Base-by-base conservation (phyloP, 2,329 filamentous ascomycete genomes). In the Stemphylium vesicarium region DNA sequence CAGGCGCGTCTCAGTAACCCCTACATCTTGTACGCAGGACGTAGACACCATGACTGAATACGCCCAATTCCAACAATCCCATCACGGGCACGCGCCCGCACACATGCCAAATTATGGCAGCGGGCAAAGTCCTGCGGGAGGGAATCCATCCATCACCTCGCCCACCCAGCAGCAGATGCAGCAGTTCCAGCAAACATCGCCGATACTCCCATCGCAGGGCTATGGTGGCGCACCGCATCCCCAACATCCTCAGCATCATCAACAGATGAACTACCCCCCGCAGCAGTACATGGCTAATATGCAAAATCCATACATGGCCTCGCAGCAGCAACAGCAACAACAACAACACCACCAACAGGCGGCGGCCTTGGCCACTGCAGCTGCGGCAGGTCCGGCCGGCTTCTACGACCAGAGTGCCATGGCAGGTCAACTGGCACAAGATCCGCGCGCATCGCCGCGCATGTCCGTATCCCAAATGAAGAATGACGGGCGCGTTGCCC, bases 341-440 rank as follows among this genome's bases (percentile, higher is more conserved):
- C 91, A 29, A 96, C 93, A 1, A 93, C 94, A 22, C 92, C 94
- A 2, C 93, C 91, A 2, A 93, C 92, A 96, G 76, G 92, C 92
- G 12, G 93, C 94, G 44, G 93, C 93, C 54, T 95, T 96, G 91
- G 93, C 90, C 18, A 96, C 93, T 1, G 94, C 94, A 15, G 93
- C 94, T 1, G 94, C 94, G 10, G 93, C 92, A 5, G 93, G 94
- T 36, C 89, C 91, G 57, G 85, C 79, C 59, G 73, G 68, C 9
- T 90, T 89, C 65, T 65, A 68, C 47, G 86, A 89, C 50, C 90
- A 93, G 59, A 68, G 82, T 85, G 56, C 66, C 16, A 87, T 85
- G 82, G 79, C 82, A 82, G 78, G 83, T 76, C 75, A 89, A 84
- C 76, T 84, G 60, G 72, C 75, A 9, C 81, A 80, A 63, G 81